A percentile compares a stretch with the other conserved stretches of the same genome.
These are phyloP conservation scores for Butyriboletus loyo DNA, from an alignment of 768 basidiomycete species.

Conservation along the genomic window DNA sequence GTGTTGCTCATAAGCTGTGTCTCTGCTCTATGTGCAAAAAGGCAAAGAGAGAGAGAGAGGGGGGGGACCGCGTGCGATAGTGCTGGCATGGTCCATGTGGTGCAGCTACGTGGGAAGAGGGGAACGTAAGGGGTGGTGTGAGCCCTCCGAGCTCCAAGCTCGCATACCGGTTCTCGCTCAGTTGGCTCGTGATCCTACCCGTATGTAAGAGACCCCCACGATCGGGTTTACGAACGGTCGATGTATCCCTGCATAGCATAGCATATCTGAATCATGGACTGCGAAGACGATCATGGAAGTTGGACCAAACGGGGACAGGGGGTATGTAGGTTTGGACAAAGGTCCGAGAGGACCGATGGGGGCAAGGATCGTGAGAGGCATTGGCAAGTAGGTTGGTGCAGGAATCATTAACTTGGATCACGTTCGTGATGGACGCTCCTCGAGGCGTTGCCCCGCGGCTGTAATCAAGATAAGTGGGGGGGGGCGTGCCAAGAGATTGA, in stretches of 20 bases:
- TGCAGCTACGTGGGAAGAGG: constrained; percentile 8
- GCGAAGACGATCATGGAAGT: constrained; percentile 3
- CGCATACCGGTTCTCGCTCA: background rate
- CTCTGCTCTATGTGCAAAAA: background rate
- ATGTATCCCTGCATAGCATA: background rate
- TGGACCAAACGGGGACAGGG: background rate
- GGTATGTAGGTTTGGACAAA: background rate
- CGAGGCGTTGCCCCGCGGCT: constrained; percentile 5
- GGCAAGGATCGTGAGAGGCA: background rate
- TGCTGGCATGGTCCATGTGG: constrained; percentile 9
- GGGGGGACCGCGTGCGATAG: constrained; percentile 10
- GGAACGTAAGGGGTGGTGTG: constrained; percentile 8
- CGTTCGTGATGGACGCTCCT: constrained; percentile 6
- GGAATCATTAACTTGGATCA: background rate
- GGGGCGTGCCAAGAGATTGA: constrained; percentile 6
- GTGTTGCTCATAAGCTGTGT: constrained; percentile 9
- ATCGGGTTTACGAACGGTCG: background rate
- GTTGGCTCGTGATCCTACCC: constrained; percentile 1
- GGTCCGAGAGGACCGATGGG: background rate
- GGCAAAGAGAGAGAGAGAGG: background rate
- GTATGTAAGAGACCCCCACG: background rate
- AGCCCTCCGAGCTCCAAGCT: background rate
- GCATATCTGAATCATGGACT: background rate
- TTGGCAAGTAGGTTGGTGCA: background rate
- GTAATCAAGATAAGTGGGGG: constrained; percentile 1